Conservation (phyloP, 2,329 filamentous ascomycete species). For the Colletotrichum navitas region DNA sequence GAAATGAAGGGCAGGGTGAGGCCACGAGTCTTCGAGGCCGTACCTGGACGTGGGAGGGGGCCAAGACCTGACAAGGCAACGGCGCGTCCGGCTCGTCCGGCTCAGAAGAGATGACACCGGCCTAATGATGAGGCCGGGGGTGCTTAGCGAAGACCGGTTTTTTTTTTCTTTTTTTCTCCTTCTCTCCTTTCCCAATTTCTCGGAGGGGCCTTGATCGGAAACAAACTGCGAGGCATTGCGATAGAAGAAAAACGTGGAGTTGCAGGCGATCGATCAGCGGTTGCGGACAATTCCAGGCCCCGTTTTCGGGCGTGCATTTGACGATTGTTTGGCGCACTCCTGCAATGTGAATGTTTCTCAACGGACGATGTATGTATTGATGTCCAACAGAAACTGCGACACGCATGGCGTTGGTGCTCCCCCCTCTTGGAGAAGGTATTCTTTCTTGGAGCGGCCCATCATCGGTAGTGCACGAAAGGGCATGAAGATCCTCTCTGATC, state of each 20-base stretch:
- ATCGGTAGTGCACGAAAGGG: conserved; percentile 2
- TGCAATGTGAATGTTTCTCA: conserved; percentile 10
- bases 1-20: neutral
- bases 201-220: conserved; percentile 20
- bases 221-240: conserved; percentile 14
- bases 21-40: neutral
- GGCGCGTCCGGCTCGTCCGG: conserved; percentile 1
- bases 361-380: neutral
- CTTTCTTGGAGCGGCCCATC: conserved; percentile 1
- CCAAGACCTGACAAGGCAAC: conserved; percentile 13
- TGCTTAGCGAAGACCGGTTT: conserved; percentile 11
- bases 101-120: conserved; percentile 33
- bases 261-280: conserved; percentile 25
- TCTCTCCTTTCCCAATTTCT: neutral
- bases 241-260: conserved; percentile 17
- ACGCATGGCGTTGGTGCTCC: too few relatives aligned
- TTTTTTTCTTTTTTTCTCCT: neutral
- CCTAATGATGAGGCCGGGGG: conserved; percentile 1
- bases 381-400: neutral
- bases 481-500: conserved; percentile 23
- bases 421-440: neutral
- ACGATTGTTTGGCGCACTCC: neutral
- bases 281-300: neutral
- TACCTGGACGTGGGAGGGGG: neutral
- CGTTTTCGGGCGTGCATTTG: neutral